Evolutionary conservation across 2,329 filamentous ascomycete species (phyloP).

Genomic region (Mycocentrospora acerina): DNA sequence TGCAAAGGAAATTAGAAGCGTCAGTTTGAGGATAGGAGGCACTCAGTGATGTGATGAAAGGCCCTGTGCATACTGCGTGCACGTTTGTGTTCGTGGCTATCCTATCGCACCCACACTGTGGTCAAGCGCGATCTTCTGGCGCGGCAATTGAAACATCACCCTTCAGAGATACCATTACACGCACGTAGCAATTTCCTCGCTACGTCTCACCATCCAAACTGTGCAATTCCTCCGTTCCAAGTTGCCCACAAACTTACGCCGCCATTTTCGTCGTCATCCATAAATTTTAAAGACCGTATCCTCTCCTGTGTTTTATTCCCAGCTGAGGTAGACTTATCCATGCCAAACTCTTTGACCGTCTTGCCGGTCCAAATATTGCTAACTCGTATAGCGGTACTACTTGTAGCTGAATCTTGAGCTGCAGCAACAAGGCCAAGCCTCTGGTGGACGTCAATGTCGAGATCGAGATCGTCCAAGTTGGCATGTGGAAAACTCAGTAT

Average conservation of each 20-base stretch:
- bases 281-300: slow-evolving; percentile 31
- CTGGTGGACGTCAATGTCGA: slow-evolving; percentile 33
- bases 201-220: slow-evolving; percentile 16
- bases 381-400: slow-evolving; percentile 20
- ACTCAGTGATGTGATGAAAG: no score
- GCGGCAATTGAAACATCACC: no score
- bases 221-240: slow-evolving; percentile 21
- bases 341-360: slow-evolving; percentile 24
- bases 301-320: not conserved
- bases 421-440: slow-evolving; percentile 38
- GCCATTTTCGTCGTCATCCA: slow-evolving; percentile 21
- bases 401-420: slow-evolving; percentile 22
- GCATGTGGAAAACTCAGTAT: slow-evolving; percentile 29
- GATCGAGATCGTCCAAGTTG: slow-evolving; percentile 25
- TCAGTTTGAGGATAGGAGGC: no score
- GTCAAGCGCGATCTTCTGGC: no score
- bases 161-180: no score
- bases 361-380: slow-evolving; percentile 38
- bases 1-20: no score
- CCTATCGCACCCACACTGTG: no score
- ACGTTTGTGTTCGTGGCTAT: no score
- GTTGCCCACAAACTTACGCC: slow-evolving; percentile 25
- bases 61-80: no score
- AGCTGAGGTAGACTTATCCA: not conserved
- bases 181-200: not conserved